Conservation (phyloP, 768 basidiomycete genomes). For the Termitomyces sp. region DNA sequence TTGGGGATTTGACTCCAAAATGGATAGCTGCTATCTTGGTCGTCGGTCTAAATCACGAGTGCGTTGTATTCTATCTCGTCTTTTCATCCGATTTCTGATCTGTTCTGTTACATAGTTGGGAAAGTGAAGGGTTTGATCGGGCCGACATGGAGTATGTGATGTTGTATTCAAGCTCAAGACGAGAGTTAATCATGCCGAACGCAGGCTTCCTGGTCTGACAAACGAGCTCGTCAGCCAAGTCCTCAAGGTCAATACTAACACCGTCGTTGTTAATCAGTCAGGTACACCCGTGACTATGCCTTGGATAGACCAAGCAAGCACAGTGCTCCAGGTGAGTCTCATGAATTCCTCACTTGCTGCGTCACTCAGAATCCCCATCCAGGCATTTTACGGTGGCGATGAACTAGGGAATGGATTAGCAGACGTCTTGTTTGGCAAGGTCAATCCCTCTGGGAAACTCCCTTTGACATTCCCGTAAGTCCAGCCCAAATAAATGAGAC, state of each 20-base stretch:
- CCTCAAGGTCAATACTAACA: constrained; percentile 45
- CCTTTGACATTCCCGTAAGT: constrained; percentile 49
- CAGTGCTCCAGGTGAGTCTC: constrained; percentile 33
- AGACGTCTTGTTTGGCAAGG: constrained; percentile 54
- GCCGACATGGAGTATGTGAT: constrained; percentile 32
- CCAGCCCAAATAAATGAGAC: not conserved
- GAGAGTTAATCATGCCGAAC: not conserved
- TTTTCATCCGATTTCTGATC: not conserved
- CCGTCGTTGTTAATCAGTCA: constrained; percentile 53
- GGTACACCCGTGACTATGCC: constrained; percentile 50
- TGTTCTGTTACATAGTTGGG: constrained; percentile 27
- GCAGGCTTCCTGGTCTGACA: constrained; percentile 42
- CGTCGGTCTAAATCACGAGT: constrained; percentile 53
- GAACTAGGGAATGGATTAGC: constrained; percentile 53
- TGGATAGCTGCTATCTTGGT: constrained; percentile 38
- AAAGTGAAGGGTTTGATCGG: constrained; percentile 59
- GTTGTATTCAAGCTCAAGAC: not conserved
- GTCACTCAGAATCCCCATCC: not conserved
- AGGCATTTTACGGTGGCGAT: constrained; percentile 52
- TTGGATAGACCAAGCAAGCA: constrained; percentile 36
- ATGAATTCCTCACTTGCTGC: not conserved
- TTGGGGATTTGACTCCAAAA: not conserved
- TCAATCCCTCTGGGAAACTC: constrained; percentile 54
- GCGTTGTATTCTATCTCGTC: constrained; percentile 5
- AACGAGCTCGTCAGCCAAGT: constrained; percentile 47